Conservation (phyloP, 768 basidiomycete genomes). For the Collybiopsis confluens region DNA sequence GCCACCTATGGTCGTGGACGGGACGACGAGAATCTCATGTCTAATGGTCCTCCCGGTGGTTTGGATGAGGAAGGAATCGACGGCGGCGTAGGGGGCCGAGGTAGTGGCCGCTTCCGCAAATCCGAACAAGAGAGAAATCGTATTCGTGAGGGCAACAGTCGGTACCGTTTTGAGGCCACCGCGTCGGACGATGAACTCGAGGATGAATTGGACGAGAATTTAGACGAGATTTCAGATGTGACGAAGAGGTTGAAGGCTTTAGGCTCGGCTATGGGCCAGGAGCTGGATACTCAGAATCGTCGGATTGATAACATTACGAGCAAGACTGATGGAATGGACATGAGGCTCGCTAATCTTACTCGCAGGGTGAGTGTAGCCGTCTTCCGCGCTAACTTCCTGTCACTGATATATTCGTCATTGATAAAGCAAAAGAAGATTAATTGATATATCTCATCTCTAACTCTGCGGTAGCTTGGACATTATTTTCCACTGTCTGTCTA, state of each 20-base stretch:
- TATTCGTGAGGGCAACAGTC: constrained; percentile 67
- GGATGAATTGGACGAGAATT: constrained; percentile 88
- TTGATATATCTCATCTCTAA: too few species aligned
- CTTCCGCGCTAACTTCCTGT: neutral
- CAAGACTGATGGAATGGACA: constrained; percentile 76
- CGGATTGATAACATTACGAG: constrained; percentile 73
- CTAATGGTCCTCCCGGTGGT: constrained; percentile 7
- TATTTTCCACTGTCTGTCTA: neutral
- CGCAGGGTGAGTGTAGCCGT: constrained; percentile 53
- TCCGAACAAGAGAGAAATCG: constrained; percentile 48
- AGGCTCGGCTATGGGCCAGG: constrained; percentile 79
- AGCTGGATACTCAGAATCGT: constrained; percentile 82
- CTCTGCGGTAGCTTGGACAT: neutral
- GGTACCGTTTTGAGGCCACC: constrained; percentile 89
- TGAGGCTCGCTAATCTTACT: constrained; percentile 76
- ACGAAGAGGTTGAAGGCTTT: constrained; percentile 76
- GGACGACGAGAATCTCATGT: constrained; percentile 23
- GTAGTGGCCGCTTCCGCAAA: constrained; percentile 34
- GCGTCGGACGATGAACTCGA: constrained; percentile 92
- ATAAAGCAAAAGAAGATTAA: constrained; percentile 60
- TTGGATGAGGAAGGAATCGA: constrained; percentile 27
- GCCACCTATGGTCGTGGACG: constrained; percentile 21
- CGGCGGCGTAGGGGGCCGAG: constrained; percentile 27
- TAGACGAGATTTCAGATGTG: constrained; percentile 79
- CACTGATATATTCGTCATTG: constrained; percentile 10